Evolutionary conservation across 2,329 filamentous ascomycete species (phyloP), one percentile per base, ranked within the genome.

Genomic region (Verticillium nubilum): DNA sequence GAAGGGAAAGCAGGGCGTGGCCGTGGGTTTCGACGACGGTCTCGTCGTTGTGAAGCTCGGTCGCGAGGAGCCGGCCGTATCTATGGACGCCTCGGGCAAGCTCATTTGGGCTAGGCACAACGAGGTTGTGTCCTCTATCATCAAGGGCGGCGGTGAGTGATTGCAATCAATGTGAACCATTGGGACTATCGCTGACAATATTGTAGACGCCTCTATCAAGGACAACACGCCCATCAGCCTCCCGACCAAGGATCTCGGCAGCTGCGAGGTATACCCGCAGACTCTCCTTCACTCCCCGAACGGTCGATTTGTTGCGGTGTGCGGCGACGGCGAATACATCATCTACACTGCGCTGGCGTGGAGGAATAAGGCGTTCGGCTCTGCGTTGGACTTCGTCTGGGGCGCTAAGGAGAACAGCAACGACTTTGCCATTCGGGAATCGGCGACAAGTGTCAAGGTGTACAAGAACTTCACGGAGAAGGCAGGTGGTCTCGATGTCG

Each of bases 391-490:
- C 76, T 99, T 99, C 73, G 93, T 91, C 12, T 99, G 95, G 95
- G 94, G 90, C 0, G 91, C 91, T 52, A 97, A 97, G 76, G 94
- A 97, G 60, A 97, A 97, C 76, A 96, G 92, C 78, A 98, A 97
- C 74, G 95, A 99, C 73, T 98, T 96, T 71, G 95, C 95, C 42
- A 98, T 99, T 67, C 89, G 95, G 35, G 95, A 99, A 76, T 97
- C 93, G 4, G 78, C 90, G 28, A 97, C 94, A 55, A 96, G 90
- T 69, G 92, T 99, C 69, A 97, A 97, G 81, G 87, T 98, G 35
- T 98, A 95, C 83, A 94, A 95, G 76, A 98, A 98, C 76, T 98
- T 99, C 78, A 89, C 93, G 66, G 95, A 98, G 74, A 94, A 96
- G 77, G 78, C 83, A 28, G 91, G 91, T 60, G 92, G 92, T 10